Percentiles rank a stretch among this genome's conserved stretches.
Evolutionary conservation across 108 stramenopile genomes (phyloP).

Genomic region (Nitzschia sp.): DNA sequence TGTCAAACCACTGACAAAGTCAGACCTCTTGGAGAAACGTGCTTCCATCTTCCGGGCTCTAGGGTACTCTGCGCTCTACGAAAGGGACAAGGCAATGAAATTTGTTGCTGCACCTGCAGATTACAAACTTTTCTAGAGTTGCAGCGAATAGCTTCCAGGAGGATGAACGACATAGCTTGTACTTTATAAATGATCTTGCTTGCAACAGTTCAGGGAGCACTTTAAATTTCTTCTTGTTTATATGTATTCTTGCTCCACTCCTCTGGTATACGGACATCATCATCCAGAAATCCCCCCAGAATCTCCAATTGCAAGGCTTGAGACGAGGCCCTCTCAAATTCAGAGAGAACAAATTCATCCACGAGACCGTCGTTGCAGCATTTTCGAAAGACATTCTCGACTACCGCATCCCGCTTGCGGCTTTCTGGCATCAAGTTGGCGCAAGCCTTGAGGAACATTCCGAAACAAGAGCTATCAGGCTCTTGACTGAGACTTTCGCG

Average conservation of each 20-base stretch:
- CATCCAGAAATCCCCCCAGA: constrained; percentile 36
- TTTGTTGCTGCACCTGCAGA: constrained; percentile 22
- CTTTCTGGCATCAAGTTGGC: constrained; percentile 35
- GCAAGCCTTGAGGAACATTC: constrained; percentile 43
- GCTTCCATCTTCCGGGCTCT: constrained; percentile 21
- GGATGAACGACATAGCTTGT: too few relatives aligned
- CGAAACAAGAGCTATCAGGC: constrained; percentile 19
- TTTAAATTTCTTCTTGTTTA: constrained; percentile 6
- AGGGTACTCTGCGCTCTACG: constrained; percentile 24
- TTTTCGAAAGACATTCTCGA: constrained; percentile 39
- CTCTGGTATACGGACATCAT: constrained; percentile 33
- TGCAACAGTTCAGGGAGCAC: too few relatives aligned
- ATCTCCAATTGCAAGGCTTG: constrained; percentile 35
- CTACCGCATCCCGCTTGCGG: constrained; percentile 40
- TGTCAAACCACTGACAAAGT: constrained; percentile 30
- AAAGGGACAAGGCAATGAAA: constrained; percentile 23
- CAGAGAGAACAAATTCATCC: constrained; percentile 37
- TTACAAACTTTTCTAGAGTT: constrained; percentile 34
- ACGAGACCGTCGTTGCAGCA: constrained; percentile 48
- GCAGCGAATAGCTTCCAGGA: too few relatives aligned
- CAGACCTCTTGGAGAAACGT: constrained; percentile 31
- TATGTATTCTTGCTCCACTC: constrained; percentile 47
- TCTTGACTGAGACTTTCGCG: not conserved
- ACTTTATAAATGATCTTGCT: too few relatives aligned
- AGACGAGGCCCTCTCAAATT: constrained; percentile 32